Evolutionary conservation across 208 protist species (phyloP).

Genomic region (Trichomonas tenax): DNA sequence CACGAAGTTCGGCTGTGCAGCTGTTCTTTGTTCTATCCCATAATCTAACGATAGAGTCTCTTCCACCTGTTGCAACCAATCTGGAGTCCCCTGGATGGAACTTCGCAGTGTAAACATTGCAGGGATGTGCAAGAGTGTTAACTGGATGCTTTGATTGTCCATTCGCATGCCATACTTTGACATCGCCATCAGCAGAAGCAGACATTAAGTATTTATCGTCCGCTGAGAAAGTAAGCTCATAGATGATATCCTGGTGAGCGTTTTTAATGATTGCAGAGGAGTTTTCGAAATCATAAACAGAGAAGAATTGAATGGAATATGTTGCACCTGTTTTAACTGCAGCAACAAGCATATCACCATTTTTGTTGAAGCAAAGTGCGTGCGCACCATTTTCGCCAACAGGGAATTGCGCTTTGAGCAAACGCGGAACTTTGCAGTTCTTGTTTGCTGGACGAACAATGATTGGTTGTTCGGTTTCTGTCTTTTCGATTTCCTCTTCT

Average conservation of each 20-base stretch:
- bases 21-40: background rate
- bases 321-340: background rate
- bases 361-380: background rate
- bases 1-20: background rate
- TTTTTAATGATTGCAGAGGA: too few species aligned
- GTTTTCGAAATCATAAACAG: background rate
- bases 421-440: background rate
- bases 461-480: background rate
- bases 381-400: background rate
- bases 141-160: background rate
- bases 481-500: background rate
- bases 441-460: background rate
- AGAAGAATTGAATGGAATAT: background rate
- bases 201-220: background rate
- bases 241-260: background rate
- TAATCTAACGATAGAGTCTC: background rate
- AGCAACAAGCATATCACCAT: background rate
- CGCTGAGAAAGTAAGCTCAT: background rate
- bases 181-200: background rate
- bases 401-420: background rate
- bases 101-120: background rate
- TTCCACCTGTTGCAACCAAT: background rate
- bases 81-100: background rate
- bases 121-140: background rate
- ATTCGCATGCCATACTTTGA: background rate